Conservation (phyloP, 1,284 basidiomycete genomes). For the Ceratobasidium sp. region DNA sequence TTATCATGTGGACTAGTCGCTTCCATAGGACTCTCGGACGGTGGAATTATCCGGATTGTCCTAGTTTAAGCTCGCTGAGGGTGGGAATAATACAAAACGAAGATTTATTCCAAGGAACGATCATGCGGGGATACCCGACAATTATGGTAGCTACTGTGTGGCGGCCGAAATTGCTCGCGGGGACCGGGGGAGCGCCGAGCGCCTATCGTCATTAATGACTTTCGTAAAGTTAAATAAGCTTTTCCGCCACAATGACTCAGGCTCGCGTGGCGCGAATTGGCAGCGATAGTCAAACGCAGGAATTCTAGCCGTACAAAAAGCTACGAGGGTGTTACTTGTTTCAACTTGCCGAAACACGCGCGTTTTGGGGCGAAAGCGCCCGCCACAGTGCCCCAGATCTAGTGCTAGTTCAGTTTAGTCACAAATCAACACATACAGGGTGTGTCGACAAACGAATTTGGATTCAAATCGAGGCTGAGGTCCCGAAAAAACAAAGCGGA, state of each 20-base stretch:
- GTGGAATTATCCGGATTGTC: conserved; percentile 19
- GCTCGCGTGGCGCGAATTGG: conserved; percentile 19
- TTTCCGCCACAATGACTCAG: conserved; percentile 17
- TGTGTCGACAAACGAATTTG: not conserved
- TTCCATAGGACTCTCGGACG: conserved; percentile 21
- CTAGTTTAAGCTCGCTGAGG: not conserved
- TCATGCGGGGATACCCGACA: conserved; percentile 5
- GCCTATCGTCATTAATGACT: not conserved
- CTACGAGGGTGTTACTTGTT: not conserved
- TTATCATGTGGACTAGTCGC: conserved; percentile 15
- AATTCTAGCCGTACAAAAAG: not conserved
- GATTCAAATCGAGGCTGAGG: not conserved
- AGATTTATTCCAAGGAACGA: conserved; percentile 17
- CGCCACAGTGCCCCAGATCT: not conserved
- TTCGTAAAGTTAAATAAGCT: conserved; percentile 40
- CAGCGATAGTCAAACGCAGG: not conserved
- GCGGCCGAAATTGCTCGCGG: not conserved
- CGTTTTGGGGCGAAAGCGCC: conserved; percentile 2
- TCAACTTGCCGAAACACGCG: conserved; percentile 1
- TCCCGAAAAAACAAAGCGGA: not conserved
- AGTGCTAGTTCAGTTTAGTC: conserved; percentile 4
- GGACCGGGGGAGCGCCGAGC: not conserved
- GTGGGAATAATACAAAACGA: not conserved
- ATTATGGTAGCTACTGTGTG: conserved; percentile 1
- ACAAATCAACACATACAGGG: conserved; percentile 1